Conservation (phyloP, 306 rosid species). For the Citrullus amarus region DNA sequence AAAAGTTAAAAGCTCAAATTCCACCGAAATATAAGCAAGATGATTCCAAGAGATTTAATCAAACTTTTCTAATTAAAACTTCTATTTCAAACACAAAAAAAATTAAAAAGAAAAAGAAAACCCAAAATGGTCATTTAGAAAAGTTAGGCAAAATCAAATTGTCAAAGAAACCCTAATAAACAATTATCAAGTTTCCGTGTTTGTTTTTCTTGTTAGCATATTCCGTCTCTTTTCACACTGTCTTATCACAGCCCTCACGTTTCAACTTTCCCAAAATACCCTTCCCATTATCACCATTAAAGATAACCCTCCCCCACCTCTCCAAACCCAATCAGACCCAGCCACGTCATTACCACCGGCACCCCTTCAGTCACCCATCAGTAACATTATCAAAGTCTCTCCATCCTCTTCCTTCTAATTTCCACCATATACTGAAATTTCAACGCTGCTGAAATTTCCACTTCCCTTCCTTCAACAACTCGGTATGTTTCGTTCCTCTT, state of each 20-base stretch:
- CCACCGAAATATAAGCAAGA: no score
- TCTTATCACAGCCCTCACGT: not conserved
- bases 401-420: not conserved
- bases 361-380: not conserved
- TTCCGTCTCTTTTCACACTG: conserved; percentile 2
- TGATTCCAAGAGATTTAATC: no score
- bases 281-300: not conserved
- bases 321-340: not conserved
- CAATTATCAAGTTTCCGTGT: not conserved
- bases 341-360: not conserved
- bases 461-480: not conserved
- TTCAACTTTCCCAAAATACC: conserved; percentile 7
- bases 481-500: not conserved
- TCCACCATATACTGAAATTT: conserved; percentile 2
- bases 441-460: conserved; percentile 17
- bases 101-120: no score
- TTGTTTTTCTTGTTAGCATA: not conserved
- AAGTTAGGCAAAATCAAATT: not conserved
- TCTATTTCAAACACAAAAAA: no score
- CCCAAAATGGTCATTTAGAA: not conserved
- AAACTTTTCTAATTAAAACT: no score
- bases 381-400: not conserved
- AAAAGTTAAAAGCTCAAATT: no score
- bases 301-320: not conserved
- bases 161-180: not conserved